These are phyloP conservation scores for Xanthoparmelia taractica DNA, from an alignment of 495 filamentous ascomycete species.

Conservation along the genomic window DNA sequence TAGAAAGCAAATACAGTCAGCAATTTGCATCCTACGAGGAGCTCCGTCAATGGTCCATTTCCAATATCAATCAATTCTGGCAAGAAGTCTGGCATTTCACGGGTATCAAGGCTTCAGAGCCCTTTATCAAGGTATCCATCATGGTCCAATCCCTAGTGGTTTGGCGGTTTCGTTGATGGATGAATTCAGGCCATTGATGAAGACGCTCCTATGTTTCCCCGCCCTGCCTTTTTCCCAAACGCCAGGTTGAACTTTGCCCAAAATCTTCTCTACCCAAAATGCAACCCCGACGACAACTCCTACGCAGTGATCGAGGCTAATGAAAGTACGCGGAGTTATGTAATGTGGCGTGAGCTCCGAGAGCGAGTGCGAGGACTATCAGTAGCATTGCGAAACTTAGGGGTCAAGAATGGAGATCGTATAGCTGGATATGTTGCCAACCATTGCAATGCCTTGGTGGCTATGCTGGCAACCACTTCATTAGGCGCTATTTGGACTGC, in stretches of 20 bases:
- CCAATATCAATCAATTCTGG: conserved; percentile 73
- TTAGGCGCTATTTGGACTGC: conserved; percentile 88
- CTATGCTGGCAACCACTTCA: conserved; percentile 72
- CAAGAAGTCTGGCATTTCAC: conserved; percentile 76
- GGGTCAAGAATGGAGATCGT: conserved; percentile 57
- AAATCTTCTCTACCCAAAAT: conserved; percentile 74
- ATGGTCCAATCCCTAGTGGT: conserved; percentile 16
- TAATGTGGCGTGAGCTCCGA: conserved; percentile 76
- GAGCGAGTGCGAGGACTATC: conserved; percentile 68
- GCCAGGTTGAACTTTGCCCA: conserved; percentile 82
- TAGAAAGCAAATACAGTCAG: conserved; percentile 60
- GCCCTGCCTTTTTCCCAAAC: conserved; percentile 74
- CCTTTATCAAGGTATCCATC: conserved; percentile 48
- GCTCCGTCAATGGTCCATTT: conserved; percentile 77
- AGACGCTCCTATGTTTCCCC: conserved; percentile 66
- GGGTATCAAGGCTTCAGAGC: conserved; percentile 58
- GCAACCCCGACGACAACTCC: conserved; percentile 47
- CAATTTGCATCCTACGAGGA: conserved; percentile 56
- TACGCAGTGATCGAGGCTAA: conserved; percentile 67
- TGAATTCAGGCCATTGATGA: conserved; percentile 56
- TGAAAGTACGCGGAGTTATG: conserved; percentile 55
- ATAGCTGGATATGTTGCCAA: conserved; percentile 86
- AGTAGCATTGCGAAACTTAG: conserved; percentile 56
- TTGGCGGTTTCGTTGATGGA: conserved; percentile 11
- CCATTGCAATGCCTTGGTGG: conserved; percentile 74